Conservation (phyloP, 1,284 basidiomycete genomes). For the Pholiota adiposa region DNA sequence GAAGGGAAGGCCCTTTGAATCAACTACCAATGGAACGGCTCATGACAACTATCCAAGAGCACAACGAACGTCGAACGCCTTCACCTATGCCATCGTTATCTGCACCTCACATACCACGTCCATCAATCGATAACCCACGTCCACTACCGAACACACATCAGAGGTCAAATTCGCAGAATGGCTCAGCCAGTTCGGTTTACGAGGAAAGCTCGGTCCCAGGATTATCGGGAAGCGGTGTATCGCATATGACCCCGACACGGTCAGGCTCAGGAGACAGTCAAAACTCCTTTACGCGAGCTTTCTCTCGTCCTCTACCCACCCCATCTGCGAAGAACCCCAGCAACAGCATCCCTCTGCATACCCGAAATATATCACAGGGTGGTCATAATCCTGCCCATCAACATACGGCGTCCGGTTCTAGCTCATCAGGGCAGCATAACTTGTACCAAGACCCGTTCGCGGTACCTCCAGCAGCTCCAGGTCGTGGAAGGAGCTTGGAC, state of each 20-base stretch:
- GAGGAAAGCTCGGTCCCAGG: neutral
- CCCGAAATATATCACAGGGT: neutral
- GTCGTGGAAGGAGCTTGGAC: neutral
- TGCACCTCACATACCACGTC: neutral
- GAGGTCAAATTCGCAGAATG: neutral
- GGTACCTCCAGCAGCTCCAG: neutral
- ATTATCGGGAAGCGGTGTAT: neutral
- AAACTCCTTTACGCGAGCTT: neutral
- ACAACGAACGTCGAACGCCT: neutral
- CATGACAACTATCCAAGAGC: constrained; percentile 6
- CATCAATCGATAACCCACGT: neutral
- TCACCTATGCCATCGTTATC: neutral
- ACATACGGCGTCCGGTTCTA: neutral
- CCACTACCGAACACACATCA: neutral
- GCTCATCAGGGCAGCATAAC: neutral
- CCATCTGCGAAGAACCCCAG: neutral
- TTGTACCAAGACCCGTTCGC: neutral
- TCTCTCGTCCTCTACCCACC: neutral
- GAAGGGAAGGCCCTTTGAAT: neutral
- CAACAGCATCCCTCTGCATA: neutral
- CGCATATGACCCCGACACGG: neutral
- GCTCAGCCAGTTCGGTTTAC: neutral
- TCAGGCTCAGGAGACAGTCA: neutral
- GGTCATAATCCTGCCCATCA: neutral
- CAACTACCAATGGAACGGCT: neutral